These are phyloP conservation scores for Aureobasidium sp. DNA, from an alignment of 2,329 filamentous ascomycete genomes.

Conservation along the genomic window DNA sequence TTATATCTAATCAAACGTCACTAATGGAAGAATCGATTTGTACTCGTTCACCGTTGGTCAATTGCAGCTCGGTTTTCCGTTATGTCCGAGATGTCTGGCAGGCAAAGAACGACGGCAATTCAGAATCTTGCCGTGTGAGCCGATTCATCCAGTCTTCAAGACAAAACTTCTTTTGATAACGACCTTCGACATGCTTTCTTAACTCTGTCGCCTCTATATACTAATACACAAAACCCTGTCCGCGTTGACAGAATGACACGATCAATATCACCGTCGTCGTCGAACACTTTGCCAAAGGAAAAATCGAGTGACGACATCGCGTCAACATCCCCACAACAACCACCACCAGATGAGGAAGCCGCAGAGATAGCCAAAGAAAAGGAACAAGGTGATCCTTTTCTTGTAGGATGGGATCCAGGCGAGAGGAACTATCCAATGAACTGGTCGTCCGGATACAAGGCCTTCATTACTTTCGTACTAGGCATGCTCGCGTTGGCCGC, in stretches of 20 bases:
- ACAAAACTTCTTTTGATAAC: not conserved
- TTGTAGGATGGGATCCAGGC: slow-evolving; percentile 60
- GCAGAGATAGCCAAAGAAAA: not conserved
- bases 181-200: not conserved
- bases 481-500: slow-evolving; percentile 43
- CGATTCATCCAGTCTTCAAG: not conserved
- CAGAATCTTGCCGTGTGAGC: slow-evolving; percentile 7
- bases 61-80: not conserved
- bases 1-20: not conserved
- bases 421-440: slow-evolving; percentile 49
- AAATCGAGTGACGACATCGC: not conserved
- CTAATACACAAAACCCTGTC: not conserved
- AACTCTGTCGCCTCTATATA: not conserved
- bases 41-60: not conserved
- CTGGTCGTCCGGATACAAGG: slow-evolving; percentile 36
- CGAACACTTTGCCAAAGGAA: not conserved
- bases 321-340: not conserved
- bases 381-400: slow-evolving; percentile 15
- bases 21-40: not conserved
- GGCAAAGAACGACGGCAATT: not conserved
- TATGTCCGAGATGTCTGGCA: not conserved
- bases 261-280: not conserved
- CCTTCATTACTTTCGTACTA: slow-evolving; percentile 40
- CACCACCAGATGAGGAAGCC: not conserved
- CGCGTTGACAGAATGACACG: not conserved